Evolutionary conservation across 176 grass and related monocot species (phyloP).

Genomic region (Oryza australiensis): DNA sequence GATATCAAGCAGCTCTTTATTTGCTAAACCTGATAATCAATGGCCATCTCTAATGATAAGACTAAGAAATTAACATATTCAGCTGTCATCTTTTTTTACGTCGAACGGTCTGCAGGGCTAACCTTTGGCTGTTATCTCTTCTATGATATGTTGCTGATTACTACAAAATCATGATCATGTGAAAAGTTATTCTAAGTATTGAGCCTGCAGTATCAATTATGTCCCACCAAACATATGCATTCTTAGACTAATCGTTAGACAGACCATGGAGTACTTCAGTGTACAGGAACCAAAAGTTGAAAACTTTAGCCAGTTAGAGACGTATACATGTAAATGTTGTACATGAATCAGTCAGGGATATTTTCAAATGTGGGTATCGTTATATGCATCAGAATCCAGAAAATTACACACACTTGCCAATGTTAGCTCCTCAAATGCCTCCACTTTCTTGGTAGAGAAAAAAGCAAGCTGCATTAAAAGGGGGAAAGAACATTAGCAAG

Average conservation of each 20-base stretch:
- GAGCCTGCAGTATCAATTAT: background rate
- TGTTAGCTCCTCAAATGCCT: conserved; percentile 68
- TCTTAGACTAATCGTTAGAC: background rate
- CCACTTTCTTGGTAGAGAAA: background rate
- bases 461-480: background rate
- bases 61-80: background rate
- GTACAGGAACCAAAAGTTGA: background rate
- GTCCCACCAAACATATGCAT: background rate
- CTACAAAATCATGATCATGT: background rate
- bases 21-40: background rate
- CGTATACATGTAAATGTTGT: background rate
- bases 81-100: too few relatives aligned
- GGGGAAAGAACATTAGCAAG: background rate
- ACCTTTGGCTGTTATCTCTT: background rate
- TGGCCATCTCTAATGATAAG: background rate
- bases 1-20: background rate
- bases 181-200: background rate
- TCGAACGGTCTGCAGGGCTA: background rate
- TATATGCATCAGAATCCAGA: background rate
- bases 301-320: background rate
- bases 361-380: conserved; percentile 22
- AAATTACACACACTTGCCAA: conserved; percentile 54
- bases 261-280: background rate
- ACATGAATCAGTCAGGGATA: background rate
- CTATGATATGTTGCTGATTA: background rate